Percentiles rank a stretch among this genome's conserved stretches.
phyloP scores from a whole-genome alignment of 169 alveolate species.

The Babesia gibsoni region DNA sequence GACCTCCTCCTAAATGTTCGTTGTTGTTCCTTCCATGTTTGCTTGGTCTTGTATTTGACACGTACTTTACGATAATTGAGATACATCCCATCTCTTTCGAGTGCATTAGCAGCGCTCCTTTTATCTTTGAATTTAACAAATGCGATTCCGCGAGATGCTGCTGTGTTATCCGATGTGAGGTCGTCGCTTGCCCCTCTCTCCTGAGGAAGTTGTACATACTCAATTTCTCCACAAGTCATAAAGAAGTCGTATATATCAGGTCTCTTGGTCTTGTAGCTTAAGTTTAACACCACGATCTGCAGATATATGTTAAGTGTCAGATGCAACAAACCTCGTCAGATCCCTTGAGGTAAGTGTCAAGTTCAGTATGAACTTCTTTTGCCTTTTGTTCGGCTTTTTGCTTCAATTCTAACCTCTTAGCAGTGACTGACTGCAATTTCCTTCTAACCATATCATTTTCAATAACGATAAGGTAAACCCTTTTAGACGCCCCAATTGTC shows the following conservation, averaged over 20 bases:
- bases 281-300: constrained; percentile 26
- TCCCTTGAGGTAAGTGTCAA: constrained; percentile 28
- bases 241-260: constrained; percentile 38
- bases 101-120: constrained; percentile 21
- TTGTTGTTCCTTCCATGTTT: not conserved
- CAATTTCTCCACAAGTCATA: constrained; percentile 25
- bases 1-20: not conserved
- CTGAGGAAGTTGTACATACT: constrained; percentile 27
- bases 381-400: not conserved
- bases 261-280: constrained; percentile 40
- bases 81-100: constrained; percentile 37
- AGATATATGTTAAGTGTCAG: not conserved
- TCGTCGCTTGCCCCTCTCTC: constrained; percentile 6
- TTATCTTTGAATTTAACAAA: constrained; percentile 21
- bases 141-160: constrained; percentile 33
- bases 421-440: not conserved
- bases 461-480: constrained; percentile 1
- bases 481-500: constrained; percentile 38
- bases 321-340: constrained; percentile 1
- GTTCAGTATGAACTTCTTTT: not conserved
- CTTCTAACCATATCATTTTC: not conserved
- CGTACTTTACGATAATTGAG: constrained; percentile 29
- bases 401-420: constrained; percentile 2
- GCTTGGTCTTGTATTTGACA: constrained; percentile 17
- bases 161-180: constrained; percentile 9